Base-by-base conservation (phyloP, 2,329 filamentous ascomycete genomes). In the Magnaporthiopsis incrustans region DNA sequence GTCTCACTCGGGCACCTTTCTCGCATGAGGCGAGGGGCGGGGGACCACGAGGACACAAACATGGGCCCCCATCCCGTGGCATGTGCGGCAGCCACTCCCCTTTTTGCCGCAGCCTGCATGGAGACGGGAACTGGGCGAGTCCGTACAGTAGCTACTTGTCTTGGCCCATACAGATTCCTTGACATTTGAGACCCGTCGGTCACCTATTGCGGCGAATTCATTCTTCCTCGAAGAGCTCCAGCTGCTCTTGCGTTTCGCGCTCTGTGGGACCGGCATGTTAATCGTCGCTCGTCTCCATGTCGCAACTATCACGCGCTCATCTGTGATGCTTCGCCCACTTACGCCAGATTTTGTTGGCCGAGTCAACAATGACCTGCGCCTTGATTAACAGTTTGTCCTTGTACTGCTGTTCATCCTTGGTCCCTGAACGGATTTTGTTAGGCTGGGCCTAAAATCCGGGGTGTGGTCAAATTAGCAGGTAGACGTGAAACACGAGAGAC, bases 301-400 rank as follows among this genome's bases (percentile, higher is more conserved):
- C 82, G 33, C 63, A 33, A 12, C 63, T 67, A 63, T 64, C 44
- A 50, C 27, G 30, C 56, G 58, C 33, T 22, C 53, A 25, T 64
- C 18, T 5, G 8, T 14, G 22, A 62, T 38, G 44, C 44, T 53
- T n/a, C 44, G 44, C 18, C n/a, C 30, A 78, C 83, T 73, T 77
- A 86, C 82, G 86, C 87, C 88, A 91, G 27, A 92, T 75, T 66
- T 82, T 81, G 74, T 85, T 90, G 25, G 89, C 89, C 59, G 87
- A 88, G 35, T 85, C 80, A 33, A 86, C 82, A 66, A 92, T 91
- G 44, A 88, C 79, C 65, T 85, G 83, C 1, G 89, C 89, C 72
- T 90, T 92, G 25, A 77, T 77, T 22, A 86, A 73, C 35, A 92
- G 72, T 71, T 90, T 91, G 64, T 85, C 82, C 60, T 81, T 79